phyloP scores from a whole-genome alignment of 2,329 filamentous ascomycete genomes.

The Talaromyces rugulosus region DNA sequence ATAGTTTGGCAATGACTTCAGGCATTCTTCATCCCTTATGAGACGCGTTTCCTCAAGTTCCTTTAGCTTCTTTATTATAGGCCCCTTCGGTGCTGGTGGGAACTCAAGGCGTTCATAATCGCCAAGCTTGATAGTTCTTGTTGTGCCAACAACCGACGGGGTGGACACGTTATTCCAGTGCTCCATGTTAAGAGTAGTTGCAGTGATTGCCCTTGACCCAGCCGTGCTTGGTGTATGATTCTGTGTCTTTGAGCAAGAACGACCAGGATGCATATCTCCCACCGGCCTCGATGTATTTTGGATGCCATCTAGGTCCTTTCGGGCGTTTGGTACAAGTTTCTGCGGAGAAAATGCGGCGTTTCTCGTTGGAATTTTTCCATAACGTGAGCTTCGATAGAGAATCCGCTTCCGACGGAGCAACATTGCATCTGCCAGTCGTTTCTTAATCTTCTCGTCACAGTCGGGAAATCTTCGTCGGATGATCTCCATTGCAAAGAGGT shows the following conservation, averaged over 20 bases:
- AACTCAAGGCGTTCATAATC: slow-evolving; percentile 4
- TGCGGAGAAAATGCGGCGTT: background rate
- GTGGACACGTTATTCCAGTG: slow-evolving; percentile 4
- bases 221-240: background rate
- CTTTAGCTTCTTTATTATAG: slow-evolving; percentile 1
- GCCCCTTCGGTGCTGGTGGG: background rate
- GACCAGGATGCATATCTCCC: background rate
- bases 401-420: slow-evolving; percentile 8
- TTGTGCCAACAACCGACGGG: slow-evolving; percentile 2
- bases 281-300: background rate
- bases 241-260: background rate
- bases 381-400: slow-evolving; percentile 7
- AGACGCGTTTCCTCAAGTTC: background rate
- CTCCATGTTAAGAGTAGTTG: slow-evolving; percentile 3
- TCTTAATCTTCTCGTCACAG: slow-evolving; percentile 1
- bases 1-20: background rate
- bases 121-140: background rate
- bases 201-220: slow-evolving; percentile 2
- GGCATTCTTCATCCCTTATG: background rate
- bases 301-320: background rate
- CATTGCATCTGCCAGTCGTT: slow-evolving; percentile 6
- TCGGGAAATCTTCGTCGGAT: slow-evolving; percentile 5
- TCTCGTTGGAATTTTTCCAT: background rate
- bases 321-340: background rate
- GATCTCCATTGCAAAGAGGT: background rate